Evolutionary conservation across 768 basidiomycete species (phyloP), one percentile per base, ranked within the genome.

Genomic region (Lenzites betulinus): DNA sequence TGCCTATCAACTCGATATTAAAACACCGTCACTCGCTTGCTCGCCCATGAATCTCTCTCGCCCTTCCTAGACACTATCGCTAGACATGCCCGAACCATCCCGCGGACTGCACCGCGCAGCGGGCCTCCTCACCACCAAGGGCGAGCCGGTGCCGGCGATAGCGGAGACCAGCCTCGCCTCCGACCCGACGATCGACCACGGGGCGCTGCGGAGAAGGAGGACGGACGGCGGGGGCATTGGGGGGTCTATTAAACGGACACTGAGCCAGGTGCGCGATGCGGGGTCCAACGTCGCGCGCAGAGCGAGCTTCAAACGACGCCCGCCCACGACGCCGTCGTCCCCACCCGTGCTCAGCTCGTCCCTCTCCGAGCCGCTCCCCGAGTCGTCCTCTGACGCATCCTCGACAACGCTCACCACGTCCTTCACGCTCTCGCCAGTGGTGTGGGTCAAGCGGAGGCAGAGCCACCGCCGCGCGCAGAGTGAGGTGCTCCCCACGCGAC

Each of bases 401-500:
- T 51, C 52, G 39, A 11, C 30, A 11, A 33, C 30, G 30, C 6
- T 33, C 6, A 33, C 30, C 30, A 33, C 30, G 6, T 5, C 30
- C 30, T 53, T 50, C 48, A 41, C 50, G 50, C 51, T 55, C 42
- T 59, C 60, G 51, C 52, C 55, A 7, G 53, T 56, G 18, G 41
- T n/a, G 16, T 65, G 62, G 62, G 50, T 59, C 48, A 56, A 63
- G 46, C 54, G 59, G 44, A 39, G 55, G 35, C 57, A 33, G 56
- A 62, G 63, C 50, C 64, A 67, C 53, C 60, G 62, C 53, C 64
- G 64, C 41, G 64, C 66, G 33, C 62, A 63, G 25, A 65, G 64
- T 39, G 66, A 67, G 43, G 47, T 49, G 25, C 51, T 60, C 41
- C 41, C 58, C 52, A 61, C 61, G 64, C 58, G 66, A 28, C 61